Evolutionary conservation across 805 yeast species (phyloP).

Genomic region (Maudiozyma turicensis): DNA sequence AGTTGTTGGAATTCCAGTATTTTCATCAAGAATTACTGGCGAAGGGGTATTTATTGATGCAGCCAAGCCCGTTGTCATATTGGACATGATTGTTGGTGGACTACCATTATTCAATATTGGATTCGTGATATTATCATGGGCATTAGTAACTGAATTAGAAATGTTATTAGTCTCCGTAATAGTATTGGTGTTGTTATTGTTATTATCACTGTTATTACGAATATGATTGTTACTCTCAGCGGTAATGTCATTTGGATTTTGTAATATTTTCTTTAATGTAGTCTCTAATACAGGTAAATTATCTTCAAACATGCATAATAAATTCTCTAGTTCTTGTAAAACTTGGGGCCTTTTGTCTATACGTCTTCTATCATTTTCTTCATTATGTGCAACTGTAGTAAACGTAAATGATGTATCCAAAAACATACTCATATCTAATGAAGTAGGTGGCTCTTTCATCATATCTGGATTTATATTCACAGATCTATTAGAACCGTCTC

Average conservation of each 20-base stretch:
- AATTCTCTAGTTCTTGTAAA: slow-evolving; percentile 21
- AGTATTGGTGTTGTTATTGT: background rate
- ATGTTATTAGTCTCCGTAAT: background rate
- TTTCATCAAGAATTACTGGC: background rate
- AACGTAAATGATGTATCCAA: slow-evolving; percentile 16
- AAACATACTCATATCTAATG: slow-evolving; percentile 21
- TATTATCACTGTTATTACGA: background rate
- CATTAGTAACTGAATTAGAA: too few relatives aligned
- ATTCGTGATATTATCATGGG: too few relatives aligned
- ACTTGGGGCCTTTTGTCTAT: slow-evolving; percentile 23
- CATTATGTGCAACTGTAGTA: background rate
- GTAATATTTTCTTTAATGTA: slow-evolving; percentile 19
- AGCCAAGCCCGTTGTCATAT: background rate
- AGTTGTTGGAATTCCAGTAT: background rate
- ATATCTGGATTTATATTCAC: background rate
- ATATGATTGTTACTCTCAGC: background rate
- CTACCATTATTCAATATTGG: background rate
- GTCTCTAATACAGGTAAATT: slow-evolving; percentile 23
- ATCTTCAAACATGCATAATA: slow-evolving; percentile 24
- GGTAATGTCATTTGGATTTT: background rate
- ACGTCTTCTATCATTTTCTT: slow-evolving; percentile 1
- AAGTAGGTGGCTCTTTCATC: slow-evolving; percentile 24
- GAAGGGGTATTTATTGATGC: background rate
- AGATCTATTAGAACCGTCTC: background rate
- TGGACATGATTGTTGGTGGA: background rate